Evolutionary conservation across 2,329 filamentous ascomycete genomes (phyloP).

Genomic region (Pseudohalonectria lignicola): DNA sequence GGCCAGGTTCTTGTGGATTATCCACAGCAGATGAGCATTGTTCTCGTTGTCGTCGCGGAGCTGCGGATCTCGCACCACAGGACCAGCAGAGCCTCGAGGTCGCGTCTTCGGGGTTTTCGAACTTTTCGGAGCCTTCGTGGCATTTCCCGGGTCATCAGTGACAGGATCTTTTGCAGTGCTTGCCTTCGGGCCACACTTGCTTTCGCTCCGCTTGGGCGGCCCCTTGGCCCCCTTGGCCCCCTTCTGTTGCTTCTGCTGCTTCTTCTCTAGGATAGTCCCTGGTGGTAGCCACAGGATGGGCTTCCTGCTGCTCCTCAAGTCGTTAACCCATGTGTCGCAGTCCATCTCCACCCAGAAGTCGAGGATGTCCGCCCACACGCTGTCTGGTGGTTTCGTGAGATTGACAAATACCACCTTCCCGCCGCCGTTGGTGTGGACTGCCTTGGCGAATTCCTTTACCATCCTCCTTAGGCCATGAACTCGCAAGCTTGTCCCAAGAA

Average conservation of each 20-base stretch:
- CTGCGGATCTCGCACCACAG: conserved; percentile 17
- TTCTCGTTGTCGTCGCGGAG: conserved; percentile 33
- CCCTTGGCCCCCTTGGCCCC: too few relatives aligned
- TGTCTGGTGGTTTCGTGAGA: conserved; percentile 60
- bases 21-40: conserved; percentile 30
- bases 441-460: conserved; percentile 60
- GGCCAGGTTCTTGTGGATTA: conserved; percentile 27
- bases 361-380: conserved; percentile 61
- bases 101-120: too few relatives aligned
- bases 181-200: too few relatives aligned
- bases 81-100: too few relatives aligned
- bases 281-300: conserved; percentile 48
- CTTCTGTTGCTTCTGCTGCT: conserved; percentile 22
- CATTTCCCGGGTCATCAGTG: too few relatives aligned
- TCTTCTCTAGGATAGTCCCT: conserved; percentile 24
- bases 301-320: conserved; percentile 44
- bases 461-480: conserved; percentile 63
- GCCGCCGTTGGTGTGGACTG: conserved; percentile 54
- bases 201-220: too few relatives aligned
- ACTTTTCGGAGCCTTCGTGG: too few relatives aligned
- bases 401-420: conserved; percentile 66
- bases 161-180: too few relatives aligned
- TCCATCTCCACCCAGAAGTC: conserved; percentile 69
- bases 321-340: conserved; percentile 61
- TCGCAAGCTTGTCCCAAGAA: conserved; percentile 59